phyloP scores from a whole-genome alignment of 129 eudicot genomes.

The Escallonia herrerae region DNA sequence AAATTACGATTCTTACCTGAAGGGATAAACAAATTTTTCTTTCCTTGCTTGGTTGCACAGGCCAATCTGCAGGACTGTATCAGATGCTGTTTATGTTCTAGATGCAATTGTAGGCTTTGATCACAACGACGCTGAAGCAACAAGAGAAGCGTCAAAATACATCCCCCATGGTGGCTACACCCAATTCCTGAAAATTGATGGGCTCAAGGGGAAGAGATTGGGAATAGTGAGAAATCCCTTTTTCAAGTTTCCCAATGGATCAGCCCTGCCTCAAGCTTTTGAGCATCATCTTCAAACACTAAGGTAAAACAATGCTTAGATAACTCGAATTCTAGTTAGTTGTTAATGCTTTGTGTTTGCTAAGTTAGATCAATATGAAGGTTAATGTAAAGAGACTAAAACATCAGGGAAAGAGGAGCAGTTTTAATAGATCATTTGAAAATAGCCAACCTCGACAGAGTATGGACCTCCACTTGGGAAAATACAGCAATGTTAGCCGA shows the following conservation, averaged over 20 bases:
- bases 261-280: conserved; percentile 29
- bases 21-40: too few species aligned
- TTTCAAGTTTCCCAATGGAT: conserved; percentile 23
- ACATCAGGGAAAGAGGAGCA: conserved; percentile 48
- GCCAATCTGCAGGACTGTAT: conserved; percentile 71
- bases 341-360: too few species aligned
- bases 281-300: conserved; percentile 39
- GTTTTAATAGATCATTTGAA: conserved; percentile 50
- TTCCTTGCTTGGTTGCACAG: conserved; percentile 11
- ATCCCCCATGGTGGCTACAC: conserved; percentile 62
- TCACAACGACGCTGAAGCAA: conserved; percentile 41
- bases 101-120: conserved; percentile 64
- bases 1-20: too few species aligned
- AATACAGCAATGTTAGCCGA: conserved; percentile 32
- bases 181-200: conserved; percentile 48
- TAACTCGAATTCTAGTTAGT: too few species aligned
- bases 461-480: conserved; percentile 32
- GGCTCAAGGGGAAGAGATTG: conserved; percentile 67
- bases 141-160: conserved; percentile 35
- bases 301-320: conserved; percentile 23
- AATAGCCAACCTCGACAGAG: conserved; percentile 19
- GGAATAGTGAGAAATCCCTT: conserved; percentile 57
- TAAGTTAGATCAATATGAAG: too few species aligned
- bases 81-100: conserved; percentile 55
- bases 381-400: too few species aligned